These are phyloP conservation scores for Secale cereale DNA, from an alignment of 176 grass and related monocot genomes.

Conservation along the genomic window DNA sequence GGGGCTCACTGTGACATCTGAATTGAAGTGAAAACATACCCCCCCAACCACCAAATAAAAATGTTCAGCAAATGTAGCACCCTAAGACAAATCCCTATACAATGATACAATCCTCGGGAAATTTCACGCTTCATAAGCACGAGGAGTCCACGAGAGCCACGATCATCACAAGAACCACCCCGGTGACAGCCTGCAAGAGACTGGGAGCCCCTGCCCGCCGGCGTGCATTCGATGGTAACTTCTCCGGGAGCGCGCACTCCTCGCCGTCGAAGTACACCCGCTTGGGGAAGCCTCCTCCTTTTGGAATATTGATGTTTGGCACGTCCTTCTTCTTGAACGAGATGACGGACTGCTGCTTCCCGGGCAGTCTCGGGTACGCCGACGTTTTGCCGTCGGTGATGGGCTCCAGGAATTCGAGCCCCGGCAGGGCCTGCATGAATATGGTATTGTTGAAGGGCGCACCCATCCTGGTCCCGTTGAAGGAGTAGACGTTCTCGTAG, in stretches of 20 bases:
- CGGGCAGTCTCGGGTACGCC: constrained; percentile 38
- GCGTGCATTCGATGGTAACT: constrained; percentile 37
- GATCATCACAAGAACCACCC: neutral
- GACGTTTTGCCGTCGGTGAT: constrained; percentile 48
- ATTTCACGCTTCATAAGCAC: constrained; percentile 19
- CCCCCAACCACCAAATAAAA: neutral
- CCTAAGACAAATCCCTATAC: constrained; percentile 10
- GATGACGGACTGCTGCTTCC: constrained; percentile 85
- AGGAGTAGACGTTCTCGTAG: constrained; percentile 93
- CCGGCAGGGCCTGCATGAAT: constrained; percentile 80
- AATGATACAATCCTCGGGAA: neutral
- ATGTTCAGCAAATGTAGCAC: neutral
- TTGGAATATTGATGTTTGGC: constrained; percentile 46
- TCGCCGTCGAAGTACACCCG: constrained; percentile 85
- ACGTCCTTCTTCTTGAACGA: constrained; percentile 62
- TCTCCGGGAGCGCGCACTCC: constrained; percentile 71
- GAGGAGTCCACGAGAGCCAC: constrained; percentile 28
- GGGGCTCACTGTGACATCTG: neutral
- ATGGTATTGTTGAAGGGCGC: constrained; percentile 51
- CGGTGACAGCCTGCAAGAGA: constrained; percentile 13
- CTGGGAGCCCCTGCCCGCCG: neutral
- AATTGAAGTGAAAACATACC: neutral
- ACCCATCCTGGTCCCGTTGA: constrained; percentile 63
- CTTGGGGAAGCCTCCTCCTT: constrained; percentile 64
- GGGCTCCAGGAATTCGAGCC: constrained; percentile 47